Evolutionary conservation across 2,329 filamentous ascomycete species (phyloP).

Genomic region (Aspergillus sp.): DNA sequence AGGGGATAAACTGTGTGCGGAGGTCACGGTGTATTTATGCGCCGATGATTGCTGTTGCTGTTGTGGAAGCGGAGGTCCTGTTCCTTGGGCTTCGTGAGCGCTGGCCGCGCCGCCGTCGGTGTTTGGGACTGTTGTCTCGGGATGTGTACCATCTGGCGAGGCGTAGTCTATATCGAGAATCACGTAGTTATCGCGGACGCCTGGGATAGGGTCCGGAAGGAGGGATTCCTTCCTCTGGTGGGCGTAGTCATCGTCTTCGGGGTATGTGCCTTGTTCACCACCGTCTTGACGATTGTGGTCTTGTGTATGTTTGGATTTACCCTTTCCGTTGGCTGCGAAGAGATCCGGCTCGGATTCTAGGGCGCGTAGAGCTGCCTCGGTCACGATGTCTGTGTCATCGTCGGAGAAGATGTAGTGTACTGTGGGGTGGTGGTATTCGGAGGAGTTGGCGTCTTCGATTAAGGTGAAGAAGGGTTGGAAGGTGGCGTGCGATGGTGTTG

Average conservation of each 20-base stretch:
- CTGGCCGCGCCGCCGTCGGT: conserved; percentile 4
- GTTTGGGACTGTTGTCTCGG: conserved; percentile 18
- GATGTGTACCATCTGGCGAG: conserved; percentile 1
- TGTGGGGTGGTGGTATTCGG: conserved; percentile 77
- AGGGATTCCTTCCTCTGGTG: conserved; percentile 33
- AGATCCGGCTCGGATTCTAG: conserved; percentile 50
- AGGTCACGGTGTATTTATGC: conserved; percentile 59
- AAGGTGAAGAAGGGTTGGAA: conserved; percentile 86
- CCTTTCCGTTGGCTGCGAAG: conserved; percentile 27
- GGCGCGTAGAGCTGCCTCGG: conserved; percentile 62
- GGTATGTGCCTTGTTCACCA: conserved; percentile 5
- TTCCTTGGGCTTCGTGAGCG: conserved; percentile 25
- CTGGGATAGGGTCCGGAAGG: conserved; percentile 50
- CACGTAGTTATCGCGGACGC: conserved; percentile 57
- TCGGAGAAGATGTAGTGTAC: conserved; percentile 93
- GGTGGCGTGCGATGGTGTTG: not conserved
- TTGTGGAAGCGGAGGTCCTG: conserved; percentile 14
- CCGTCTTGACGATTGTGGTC: conserved; percentile 9
- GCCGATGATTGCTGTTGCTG: conserved; percentile 9
- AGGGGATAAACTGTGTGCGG: conserved; percentile 70
- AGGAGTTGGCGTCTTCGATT: conserved; percentile 72
- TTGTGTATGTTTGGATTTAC: conserved; percentile 12
- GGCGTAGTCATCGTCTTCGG: conserved; percentile 24
- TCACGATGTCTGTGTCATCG: conserved; percentile 79
- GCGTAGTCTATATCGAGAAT: conserved; percentile 56